These are phyloP conservation scores for Xylaria sp. DNA, from an alignment of 2,329 filamentous ascomycete species.

Conservation along the genomic window DNA sequence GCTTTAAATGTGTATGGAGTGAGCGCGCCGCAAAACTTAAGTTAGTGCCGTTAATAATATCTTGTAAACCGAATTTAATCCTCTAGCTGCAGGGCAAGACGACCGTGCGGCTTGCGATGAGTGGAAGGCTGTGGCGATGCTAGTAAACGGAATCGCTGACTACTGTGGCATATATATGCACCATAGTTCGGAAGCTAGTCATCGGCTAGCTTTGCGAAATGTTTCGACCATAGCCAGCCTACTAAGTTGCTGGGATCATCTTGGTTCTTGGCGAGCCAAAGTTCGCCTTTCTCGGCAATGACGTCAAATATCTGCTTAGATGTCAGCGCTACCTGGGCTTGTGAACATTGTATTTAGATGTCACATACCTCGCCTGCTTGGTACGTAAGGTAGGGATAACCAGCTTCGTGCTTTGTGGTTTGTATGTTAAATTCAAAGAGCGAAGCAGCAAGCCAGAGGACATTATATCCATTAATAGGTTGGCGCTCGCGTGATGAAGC, in stretches of 20 bases:
- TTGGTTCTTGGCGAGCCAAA: slow-evolving; percentile 97
- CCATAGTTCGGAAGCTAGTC: slow-evolving; percentile 31
- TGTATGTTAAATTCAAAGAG: slow-evolving; percentile 98
- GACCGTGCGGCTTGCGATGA: neutral
- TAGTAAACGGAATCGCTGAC: neutral
- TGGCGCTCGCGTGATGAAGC: slow-evolving; percentile 65
- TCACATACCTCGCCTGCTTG: slow-evolving; percentile 80
- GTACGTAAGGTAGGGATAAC: slow-evolving; percentile 95
- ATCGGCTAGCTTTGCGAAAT: slow-evolving; percentile 77
- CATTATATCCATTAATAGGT: slow-evolving; percentile 64
- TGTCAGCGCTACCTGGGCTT: neutral
- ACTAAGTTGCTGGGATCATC: slow-evolving; percentile 80
- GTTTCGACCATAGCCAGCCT: slow-evolving; percentile 99
- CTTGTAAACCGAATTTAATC: slow-evolving; percentile 10
- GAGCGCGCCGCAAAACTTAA: slow-evolving; percentile 21
- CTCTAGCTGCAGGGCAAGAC: neutral
- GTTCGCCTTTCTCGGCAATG: slow-evolving; percentile 93
- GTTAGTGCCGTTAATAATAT: slow-evolving; percentile 6
- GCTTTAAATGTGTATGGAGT: slow-evolving; percentile 13
- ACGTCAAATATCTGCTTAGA: slow-evolving; percentile 76
- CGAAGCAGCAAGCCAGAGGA: slow-evolving; percentile 90
- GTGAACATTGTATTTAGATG: neutral
- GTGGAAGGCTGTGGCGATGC: neutral
- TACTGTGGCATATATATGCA: slow-evolving; percentile 4
- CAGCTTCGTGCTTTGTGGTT: slow-evolving; percentile 86